Conservation (phyloP, 441 rosid genomes). For the Bocquillonia castaneifolia region DNA sequence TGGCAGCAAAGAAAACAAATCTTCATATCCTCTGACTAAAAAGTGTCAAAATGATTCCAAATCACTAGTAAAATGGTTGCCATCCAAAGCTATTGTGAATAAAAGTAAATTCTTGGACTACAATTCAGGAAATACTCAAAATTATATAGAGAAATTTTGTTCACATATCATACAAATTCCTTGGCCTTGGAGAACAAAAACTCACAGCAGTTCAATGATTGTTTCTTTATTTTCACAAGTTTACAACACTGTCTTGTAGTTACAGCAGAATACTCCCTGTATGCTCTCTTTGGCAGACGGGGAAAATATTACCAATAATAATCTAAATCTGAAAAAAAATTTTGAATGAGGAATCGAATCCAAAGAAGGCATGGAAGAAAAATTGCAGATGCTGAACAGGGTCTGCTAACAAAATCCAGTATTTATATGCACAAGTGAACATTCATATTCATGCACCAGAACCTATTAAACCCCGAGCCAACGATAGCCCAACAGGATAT, state of each 20-base stretch:
- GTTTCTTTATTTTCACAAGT: neutral
- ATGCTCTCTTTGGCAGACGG: neutral
- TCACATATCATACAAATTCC: neutral
- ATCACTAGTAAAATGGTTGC: neutral
- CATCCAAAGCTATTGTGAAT: too few relatives aligned
- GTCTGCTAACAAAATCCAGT: neutral
- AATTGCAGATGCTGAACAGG: neutral
- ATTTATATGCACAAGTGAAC: neutral
- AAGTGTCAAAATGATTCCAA: neutral
- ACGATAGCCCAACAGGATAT: slow-evolving; percentile 58
- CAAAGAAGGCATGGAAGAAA: slow-evolving; percentile 3
- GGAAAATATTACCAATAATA: neutral
- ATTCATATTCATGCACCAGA: slow-evolving; percentile 21
- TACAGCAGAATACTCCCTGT: neutral
- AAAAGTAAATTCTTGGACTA: too few relatives aligned
- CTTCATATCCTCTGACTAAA: too few relatives aligned
- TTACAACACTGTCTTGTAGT: neutral
- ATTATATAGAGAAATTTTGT: neutral
- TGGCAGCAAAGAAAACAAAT: too few relatives aligned
- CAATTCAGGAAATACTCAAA: neutral
- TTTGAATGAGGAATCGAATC: slow-evolving; percentile 8
- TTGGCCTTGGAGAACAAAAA: neutral
- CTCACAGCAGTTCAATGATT: neutral
- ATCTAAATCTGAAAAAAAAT: neutral
- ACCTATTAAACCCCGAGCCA: slow-evolving; percentile 33